Base-by-base conservation (phyloP, 1,284 basidiomycete genomes). In the Pholiota adiposa region DNA sequence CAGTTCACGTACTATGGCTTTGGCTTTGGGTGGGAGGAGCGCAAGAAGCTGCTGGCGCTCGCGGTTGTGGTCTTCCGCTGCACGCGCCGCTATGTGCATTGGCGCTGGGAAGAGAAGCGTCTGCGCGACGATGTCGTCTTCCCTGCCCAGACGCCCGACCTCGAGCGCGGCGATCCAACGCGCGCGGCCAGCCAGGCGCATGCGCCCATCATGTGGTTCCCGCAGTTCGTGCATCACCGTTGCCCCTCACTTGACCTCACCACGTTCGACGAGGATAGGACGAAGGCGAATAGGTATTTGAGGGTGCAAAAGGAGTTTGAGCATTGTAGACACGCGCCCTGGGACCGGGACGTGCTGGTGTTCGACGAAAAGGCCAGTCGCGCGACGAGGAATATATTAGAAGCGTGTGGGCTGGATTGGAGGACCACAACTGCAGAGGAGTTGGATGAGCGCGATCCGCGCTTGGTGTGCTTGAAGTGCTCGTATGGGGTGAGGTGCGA, bases 401-500 rank as follows among this genome's bases (percentile, higher is more conserved):
- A 68, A 40, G 70, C 70, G 11, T 74, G 73, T 60, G 66, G 64
- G 6, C 53, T 75, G 62, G 60, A 70, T 51, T 50, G 60, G 18
- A 31, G 21, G 21, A 55, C 34, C 36, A 70, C 70, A 36, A 73
- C 66, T 2, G 69, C 63, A 16, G 54, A 56, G 27, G 52, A 67
- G 33, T 60, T 77, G 63, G 75, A 78, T 55, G 29, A 63, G 33
- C 27, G 67, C 11, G 72, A 78, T 64, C 65, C 67, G 16, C 63
- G 75, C 36, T 48, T 78, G 41, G 70, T 75, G 14, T 78, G 76
- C 62, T 59, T 76, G 50, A 76, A 77, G 49, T 77, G 74, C 60
- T 69, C 68, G 7, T 73, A 67, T 62, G 73, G 73, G 6, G 57
- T 58, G 1, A 67, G 64, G 51, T 70, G 71, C 53, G 75, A 77